Conservation (phyloP, 2,329 filamentous ascomycete genomes). For the Xylariaceae sp. region DNA sequence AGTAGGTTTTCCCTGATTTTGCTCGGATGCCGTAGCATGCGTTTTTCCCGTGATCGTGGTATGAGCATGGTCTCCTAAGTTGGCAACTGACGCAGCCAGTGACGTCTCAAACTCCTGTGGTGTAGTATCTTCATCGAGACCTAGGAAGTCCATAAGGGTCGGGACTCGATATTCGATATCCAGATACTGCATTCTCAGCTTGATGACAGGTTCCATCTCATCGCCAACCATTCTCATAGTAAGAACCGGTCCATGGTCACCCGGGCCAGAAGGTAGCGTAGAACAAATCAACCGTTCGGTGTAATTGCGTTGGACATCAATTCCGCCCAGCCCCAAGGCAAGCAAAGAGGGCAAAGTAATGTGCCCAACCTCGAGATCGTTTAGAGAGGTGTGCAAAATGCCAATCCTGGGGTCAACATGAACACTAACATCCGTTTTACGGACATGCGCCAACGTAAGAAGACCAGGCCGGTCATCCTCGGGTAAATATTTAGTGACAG, state of each 20-base stretch:
- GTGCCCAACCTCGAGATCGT: slow-evolving; percentile 66
- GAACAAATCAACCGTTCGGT: slow-evolving; percentile 67
- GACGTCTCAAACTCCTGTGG: slow-evolving; percentile 69
- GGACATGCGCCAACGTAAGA: slow-evolving; percentile 65
- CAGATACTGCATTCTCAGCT: slow-evolving; percentile 78
- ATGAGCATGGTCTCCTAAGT: slow-evolving; percentile 61
- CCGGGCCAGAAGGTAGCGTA: slow-evolving; percentile 29
- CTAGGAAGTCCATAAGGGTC: slow-evolving; percentile 73
- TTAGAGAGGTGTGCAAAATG: slow-evolving; percentile 50
- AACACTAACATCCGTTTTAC: slow-evolving; percentile 55
- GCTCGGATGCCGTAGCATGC: slow-evolving; percentile 13
- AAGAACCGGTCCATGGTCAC: slow-evolving; percentile 49
- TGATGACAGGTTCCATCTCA: slow-evolving; percentile 86
- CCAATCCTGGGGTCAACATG: slow-evolving; percentile 68
- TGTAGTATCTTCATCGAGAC: slow-evolving; percentile 60
- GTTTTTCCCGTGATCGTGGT: slow-evolving; percentile 39
- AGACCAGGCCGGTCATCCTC: slow-evolving; percentile 92
- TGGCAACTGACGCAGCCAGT: slow-evolving; percentile 74
- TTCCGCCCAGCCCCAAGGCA: slow-evolving; percentile 64
- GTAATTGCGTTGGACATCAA: slow-evolving; percentile 59
- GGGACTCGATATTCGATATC: slow-evolving; percentile 85
- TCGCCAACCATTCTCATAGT: slow-evolving; percentile 90
- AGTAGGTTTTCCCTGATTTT: slow-evolving; percentile 48
- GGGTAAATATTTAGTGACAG: slow-evolving; percentile 87
- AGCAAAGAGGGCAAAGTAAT: slow-evolving; percentile 80